Percentiles rank a stretch among this genome's conserved stretches.
Conservation (phyloP, 345 rosid species). For the Dipteronia dyeriana region DNA sequence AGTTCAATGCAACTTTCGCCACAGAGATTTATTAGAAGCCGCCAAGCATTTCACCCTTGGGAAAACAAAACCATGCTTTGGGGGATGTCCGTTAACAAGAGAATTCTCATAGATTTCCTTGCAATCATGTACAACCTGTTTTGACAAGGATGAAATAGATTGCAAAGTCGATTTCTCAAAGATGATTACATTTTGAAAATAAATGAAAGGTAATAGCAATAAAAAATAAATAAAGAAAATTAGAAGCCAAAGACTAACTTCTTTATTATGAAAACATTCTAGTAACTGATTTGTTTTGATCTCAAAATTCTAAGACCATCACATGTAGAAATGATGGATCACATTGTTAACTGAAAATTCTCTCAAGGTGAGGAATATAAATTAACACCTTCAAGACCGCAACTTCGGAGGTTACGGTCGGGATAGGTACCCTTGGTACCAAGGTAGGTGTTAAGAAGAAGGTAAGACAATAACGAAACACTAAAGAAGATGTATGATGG, state of each 20-base stretch:
- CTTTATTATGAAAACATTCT: background rate
- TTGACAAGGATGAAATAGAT: background rate
- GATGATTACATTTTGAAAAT: background rate
- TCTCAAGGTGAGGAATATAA: no score
- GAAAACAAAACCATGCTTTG: slow-evolving; percentile 82
- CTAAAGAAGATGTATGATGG: no score
- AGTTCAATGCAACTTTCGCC: slow-evolving; percentile 56
- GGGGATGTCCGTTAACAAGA: slow-evolving; percentile 82
- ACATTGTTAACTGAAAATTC: no score
- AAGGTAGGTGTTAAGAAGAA: no score
- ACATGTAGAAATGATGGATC: background rate
- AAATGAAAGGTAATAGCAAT: background rate
- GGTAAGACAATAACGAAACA: no score
- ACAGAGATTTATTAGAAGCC: slow-evolving; percentile 63
- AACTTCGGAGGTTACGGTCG: no score
- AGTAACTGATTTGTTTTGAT: background rate
- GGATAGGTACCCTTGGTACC: no score
- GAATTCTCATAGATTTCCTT: slow-evolving; percentile 92
- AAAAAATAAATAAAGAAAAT: background rate
- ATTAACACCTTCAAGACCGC: no score
- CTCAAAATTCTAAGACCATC: background rate
- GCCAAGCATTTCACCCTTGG: slow-evolving; percentile 77
- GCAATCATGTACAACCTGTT: slow-evolving; percentile 98
- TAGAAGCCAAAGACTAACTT: no score
- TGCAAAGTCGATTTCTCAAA: background rate